Evolutionary conservation across 495 filamentous ascomycete genomes (phyloP).

Genomic region (Chaetomium fimeti): DNA sequence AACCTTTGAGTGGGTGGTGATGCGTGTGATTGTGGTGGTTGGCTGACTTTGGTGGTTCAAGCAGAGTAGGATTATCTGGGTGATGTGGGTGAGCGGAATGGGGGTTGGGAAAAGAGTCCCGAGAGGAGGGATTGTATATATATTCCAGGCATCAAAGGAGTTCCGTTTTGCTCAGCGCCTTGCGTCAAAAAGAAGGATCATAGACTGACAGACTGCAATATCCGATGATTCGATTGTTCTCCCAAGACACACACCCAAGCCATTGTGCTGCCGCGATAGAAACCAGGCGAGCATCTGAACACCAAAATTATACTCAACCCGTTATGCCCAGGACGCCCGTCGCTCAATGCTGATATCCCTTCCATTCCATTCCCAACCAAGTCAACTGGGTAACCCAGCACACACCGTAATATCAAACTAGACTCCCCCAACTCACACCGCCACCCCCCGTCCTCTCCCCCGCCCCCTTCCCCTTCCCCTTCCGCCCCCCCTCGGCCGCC

Average conservation of each 20-base stretch:
- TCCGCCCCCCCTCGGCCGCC: slow-evolving; percentile 9
- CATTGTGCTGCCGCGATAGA: too few relatives aligned
- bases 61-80: neutral
- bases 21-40: neutral
- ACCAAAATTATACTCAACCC: neutral
- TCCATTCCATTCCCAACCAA: neutral
- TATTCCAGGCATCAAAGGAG: neutral
- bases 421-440: neutral
- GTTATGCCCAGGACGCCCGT: too few relatives aligned
- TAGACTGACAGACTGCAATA: neutral
- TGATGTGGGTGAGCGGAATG: neutral
- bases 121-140: neutral
- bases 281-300: neutral
- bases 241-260: too few relatives aligned
- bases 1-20: neutral
- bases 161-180: neutral
- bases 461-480: slow-evolving; percentile 13
- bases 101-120: neutral
- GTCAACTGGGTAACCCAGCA: neutral
- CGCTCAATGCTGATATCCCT: too few relatives aligned
- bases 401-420: neutral
- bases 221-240: neutral
- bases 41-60: slow-evolving; percentile 1
- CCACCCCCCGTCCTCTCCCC: neutral
- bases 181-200: neutral